phyloP scores from a whole-genome alignment of 2,329 filamentous ascomycete genomes.

The Ophiostoma quercus region DNA sequence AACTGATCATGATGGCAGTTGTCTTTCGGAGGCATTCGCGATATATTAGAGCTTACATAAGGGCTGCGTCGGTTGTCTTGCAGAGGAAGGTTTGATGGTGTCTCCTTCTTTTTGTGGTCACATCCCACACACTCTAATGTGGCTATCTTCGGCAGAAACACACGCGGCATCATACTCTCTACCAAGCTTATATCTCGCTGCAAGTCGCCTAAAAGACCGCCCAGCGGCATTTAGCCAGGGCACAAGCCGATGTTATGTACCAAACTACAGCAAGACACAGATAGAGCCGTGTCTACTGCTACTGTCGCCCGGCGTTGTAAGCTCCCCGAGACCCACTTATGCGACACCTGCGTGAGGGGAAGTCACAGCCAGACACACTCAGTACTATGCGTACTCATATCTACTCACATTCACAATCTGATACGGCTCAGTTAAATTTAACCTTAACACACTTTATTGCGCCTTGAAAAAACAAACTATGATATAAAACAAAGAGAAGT shows the following conservation, averaged over 20 bases:
- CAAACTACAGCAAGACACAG: neutral
- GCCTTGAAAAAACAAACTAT: slow-evolving; percentile 17
- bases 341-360: neutral
- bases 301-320: neutral
- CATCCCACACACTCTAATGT: neutral
- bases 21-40: neutral
- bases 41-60: neutral
- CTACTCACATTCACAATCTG: neutral
- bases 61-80: neutral
- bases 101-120: neutral
- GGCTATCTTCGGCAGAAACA: neutral
- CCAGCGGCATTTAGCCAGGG: neutral
- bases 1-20: neutral
- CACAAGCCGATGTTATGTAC: neutral
- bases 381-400: too few relatives aligned
- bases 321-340: neutral
- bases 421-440: neutral
- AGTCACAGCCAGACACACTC: neutral
- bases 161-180: neutral
- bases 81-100: neutral
- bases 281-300: neutral
- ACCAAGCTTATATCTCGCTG: neutral
- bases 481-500: slow-evolving; percentile 12
- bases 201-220: neutral
- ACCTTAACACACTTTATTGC: slow-evolving; percentile 21